These are phyloP conservation scores for Cryphonectria japonica DNA, from an alignment of 2,329 filamentous ascomycete species.

Conservation along the genomic window DNA sequence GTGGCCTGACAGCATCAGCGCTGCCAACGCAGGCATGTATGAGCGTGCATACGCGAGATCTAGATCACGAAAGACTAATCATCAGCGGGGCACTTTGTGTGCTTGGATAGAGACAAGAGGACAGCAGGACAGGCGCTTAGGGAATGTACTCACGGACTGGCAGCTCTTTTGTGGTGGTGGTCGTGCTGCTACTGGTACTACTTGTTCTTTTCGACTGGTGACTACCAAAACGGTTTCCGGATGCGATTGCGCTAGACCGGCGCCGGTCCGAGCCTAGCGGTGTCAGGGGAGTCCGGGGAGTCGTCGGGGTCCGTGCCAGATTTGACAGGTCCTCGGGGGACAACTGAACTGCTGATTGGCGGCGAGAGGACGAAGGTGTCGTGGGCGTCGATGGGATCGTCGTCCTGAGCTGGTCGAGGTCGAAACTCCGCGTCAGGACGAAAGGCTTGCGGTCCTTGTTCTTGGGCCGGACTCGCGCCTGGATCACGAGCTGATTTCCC, in stretches of 20 bases:
- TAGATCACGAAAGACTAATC: conserved; percentile 33
- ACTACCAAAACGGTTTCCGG: conserved; percentile 29
- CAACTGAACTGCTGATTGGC: conserved; percentile 13
- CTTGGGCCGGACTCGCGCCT: conserved; percentile 49
- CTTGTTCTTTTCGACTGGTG: conserved; percentile 15
- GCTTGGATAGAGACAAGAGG: not conserved
- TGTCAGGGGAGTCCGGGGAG: conserved; percentile 23
- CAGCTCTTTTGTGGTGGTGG: conserved; percentile 38
- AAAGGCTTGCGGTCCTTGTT: conserved; percentile 48
- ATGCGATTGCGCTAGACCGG: conserved; percentile 17
- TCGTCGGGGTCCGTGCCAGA: conserved; percentile 11
- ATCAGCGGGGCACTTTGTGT: conserved; percentile 13
- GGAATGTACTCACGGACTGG: conserved; percentile 50
- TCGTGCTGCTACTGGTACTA: not conserved
- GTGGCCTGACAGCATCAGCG: conserved; percentile 58
- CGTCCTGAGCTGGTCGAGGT: conserved; percentile 51
- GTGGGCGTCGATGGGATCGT: conserved; percentile 45
- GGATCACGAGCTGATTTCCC: conserved; percentile 40
- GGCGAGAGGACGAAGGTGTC: conserved; percentile 28
- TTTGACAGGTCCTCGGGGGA: conserved; percentile 24
- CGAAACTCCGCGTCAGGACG: conserved; percentile 54
- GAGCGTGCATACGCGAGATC: conserved; percentile 53
- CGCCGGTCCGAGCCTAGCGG: conserved; percentile 22
- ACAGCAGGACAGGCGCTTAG: not conserved
- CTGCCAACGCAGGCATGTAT: conserved; percentile 57